Percentiles rank a stretch among this genome's conserved stretches.
These are phyloP conservation scores for Cordyceps pruinosa DNA, from an alignment of 2,329 filamentous ascomycete genomes.

Conservation along the genomic window DNA sequence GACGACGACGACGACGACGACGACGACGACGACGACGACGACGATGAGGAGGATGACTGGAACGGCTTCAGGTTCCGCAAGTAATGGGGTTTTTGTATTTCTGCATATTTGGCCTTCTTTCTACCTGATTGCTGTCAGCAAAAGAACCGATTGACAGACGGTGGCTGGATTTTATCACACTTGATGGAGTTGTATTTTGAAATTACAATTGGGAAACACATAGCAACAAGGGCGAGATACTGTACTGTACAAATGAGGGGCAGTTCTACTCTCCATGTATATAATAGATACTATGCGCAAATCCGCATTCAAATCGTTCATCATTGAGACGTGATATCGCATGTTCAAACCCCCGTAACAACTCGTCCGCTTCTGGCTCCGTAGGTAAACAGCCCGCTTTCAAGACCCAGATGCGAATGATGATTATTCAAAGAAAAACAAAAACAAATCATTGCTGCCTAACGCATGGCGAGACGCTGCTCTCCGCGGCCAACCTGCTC, in stretches of 20 bases:
- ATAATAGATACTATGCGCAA: neutral
- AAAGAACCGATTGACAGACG: neutral
- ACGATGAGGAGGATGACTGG: conserved; percentile 48
- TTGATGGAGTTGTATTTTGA: conserved; percentile 2
- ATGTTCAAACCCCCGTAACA: neutral
- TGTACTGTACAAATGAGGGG: conserved; percentile 6
- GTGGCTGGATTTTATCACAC: neutral
- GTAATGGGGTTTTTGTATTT: neutral
- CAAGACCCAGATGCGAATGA: neutral
- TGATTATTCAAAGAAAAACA: neutral
- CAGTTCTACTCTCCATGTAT: neutral
- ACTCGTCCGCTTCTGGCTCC: neutral
- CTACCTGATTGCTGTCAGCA: neutral
- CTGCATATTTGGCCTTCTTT: neutral
- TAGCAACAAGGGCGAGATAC: neutral
- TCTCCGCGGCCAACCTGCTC: conserved; percentile 48
- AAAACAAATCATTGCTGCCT: conserved; percentile 5
- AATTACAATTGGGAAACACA: neutral
- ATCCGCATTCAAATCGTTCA: neutral
- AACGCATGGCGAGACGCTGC: conserved; percentile 11
- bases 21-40: conserved; percentile 35
- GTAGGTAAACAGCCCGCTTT: neutral
- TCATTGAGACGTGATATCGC: neutral
- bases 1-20: conserved; percentile 31
- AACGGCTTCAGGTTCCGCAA: conserved; percentile 48